Percentiles rank a stretch among this genome's conserved stretches.
These are phyloP conservation scores for Aureococcus anophagefferens DNA, from an alignment of 108 stramenopile genomes.

Conservation along the genomic window DNA sequence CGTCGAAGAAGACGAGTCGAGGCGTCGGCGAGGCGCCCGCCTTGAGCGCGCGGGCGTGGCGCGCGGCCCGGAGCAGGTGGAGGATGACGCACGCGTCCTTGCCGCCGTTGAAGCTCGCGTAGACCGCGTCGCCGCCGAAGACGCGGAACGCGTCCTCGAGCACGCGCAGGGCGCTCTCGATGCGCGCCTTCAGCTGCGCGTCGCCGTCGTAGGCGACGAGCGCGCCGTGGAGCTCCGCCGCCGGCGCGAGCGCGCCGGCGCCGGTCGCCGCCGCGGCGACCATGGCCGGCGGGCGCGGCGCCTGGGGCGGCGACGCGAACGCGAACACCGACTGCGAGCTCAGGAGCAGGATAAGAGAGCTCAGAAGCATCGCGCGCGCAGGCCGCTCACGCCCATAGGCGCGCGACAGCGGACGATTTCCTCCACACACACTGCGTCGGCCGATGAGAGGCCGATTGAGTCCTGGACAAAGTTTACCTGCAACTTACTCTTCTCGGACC, in stretches of 20 bases:
- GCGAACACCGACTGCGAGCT: too few species aligned
- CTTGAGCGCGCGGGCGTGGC: neutral
- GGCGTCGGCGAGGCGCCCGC: constrained; percentile 15
- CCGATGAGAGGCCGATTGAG: too few species aligned
- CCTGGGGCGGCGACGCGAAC: too few species aligned
- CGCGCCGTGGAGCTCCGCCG: neutral
- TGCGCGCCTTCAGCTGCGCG: neutral
- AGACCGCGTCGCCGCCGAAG: neutral
- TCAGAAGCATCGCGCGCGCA: too few species aligned
- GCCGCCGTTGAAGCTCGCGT: constrained; percentile 84
- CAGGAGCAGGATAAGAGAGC: too few species aligned
- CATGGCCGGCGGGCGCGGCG: too few species aligned
- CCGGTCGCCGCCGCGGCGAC: too few species aligned
- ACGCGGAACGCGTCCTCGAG: neutral
- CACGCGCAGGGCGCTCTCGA: neutral
- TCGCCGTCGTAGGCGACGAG: neutral
- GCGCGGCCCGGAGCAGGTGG: constrained; percentile 79
- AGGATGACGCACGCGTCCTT: constrained; percentile 95
- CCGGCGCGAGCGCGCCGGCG: neutral
- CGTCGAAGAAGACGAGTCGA: constrained; percentile 65
- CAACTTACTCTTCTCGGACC: too few species aligned
- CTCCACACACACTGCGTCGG: too few species aligned
- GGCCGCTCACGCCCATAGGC: too few species aligned
- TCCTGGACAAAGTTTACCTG: too few species aligned
- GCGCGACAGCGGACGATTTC: too few species aligned